Evolutionary conservation across 169 alveolate genomes (phyloP), one percentile per base, ranked within the genome.

Genomic region (Plasmodium blacklocki): DNA sequence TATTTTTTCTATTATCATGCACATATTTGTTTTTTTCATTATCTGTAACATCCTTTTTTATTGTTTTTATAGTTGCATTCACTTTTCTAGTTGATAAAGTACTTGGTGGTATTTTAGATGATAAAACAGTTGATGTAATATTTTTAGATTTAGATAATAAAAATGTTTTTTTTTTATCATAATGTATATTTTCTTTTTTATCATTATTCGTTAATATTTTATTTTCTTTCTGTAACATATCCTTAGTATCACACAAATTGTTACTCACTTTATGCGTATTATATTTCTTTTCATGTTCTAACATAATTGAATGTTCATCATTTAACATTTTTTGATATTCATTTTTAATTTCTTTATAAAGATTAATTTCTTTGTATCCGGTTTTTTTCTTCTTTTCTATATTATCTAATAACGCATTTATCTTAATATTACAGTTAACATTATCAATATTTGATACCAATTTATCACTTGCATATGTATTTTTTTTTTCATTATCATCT

Each of bases 11-110:
- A 49, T 76, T 78, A 43, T 49, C 50, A 26, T 39, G 32, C 66
- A 68, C 12, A 19, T 7, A 50, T 2, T 9, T 11, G 7, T 45
- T 76, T 18, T 19, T 76, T 12, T 76, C 19, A 14, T 1, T 59
- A 18, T 67, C 52, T 43, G 39, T 80, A 32, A 80, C 68, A 19
- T 59, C 29, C 32, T 49, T 72, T 64, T 80, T 80, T 54, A 15
- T 43, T 23, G 90, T 68, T 15, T 80, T 80, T 32, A 80, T 54
- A 15, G 56, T 23, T 54, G 39, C 23, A n/a, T 7, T 45, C 14
- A n/a, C n/a, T 9, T 54, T 54, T 15, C 29, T 56, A 23, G 2
- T 56, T 54, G 18, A 15, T 2, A 54, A 1, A 5, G n/a, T 8
- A 15, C 43, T 56, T 39, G 26, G 23, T 39, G 26, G 23, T 14